Evolutionary conservation across 129 eudicot species (phyloP), one percentile per base, ranked within the genome.

Genomic region (Chrysanthemum makinoi): DNA sequence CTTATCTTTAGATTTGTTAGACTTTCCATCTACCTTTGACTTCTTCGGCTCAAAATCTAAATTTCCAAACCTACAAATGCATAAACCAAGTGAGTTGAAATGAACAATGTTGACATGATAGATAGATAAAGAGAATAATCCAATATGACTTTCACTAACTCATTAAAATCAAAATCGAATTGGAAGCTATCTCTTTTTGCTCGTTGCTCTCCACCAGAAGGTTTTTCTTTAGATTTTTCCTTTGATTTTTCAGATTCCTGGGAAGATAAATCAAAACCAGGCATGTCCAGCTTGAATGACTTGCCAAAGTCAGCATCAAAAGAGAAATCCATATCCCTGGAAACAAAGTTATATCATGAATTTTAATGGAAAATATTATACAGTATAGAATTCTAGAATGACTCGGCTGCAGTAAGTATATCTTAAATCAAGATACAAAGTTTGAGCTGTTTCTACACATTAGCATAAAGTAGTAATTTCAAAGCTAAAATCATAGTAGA

Each of bases 261-360:
- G 33, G 86, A 75, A 65, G 95, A 87, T 70, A 89, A 79, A 83
- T 87, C 98, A 62, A 93, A 80, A 82, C 80, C 95, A 70, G 92
- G 14, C 81, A 89, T 80, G 84, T 89, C 95, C 64, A 87, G 65
- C 68, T 89, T 89, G 85, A 93, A 89, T 46, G 98, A 64, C 81
- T 89, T 93, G 20, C 68, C 90, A 73, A 89, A 89, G 18, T 80
- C 95, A 76, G 74, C 86, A 83, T 89, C 95, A 72, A 93, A 85
- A 75, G 75, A 72, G 77, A 93, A 93, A 77, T 93, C 95, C 90
- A 87, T 80, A 78, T 87, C 96, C 98, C 98, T 92, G 81, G 20
- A 66, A 72, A 17, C 63, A 53, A 51, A 6, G 14, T 80, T 28
- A 28, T 56, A 43, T 63, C 60, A 59, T 13, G 43, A 69, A 66